Evolutionary conservation across 176 grass and related monocot species (phyloP).

Genomic region (Oryza meridionalis): DNA sequence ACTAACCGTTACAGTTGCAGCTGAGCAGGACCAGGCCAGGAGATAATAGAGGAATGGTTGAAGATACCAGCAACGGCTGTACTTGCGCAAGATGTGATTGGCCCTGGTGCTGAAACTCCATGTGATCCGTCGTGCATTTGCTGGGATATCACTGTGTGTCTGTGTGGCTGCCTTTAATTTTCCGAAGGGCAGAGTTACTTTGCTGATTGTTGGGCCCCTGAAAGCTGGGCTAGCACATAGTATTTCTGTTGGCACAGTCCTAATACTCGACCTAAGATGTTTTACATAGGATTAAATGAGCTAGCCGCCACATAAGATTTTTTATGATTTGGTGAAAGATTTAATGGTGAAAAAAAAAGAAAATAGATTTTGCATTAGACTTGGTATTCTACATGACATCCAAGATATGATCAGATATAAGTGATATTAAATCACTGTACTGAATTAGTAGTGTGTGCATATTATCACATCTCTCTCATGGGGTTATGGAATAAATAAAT

Average conservation of each 20-base stretch:
- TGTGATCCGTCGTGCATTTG: slow-evolving; percentile 38
- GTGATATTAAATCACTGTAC: too few relatives aligned
- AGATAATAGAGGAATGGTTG: not conserved
- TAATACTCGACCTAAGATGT: too few relatives aligned
- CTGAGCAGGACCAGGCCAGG: slow-evolving; percentile 4
- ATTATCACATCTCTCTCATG: not conserved
- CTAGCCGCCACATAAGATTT: too few relatives aligned
- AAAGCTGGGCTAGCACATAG: not conserved
- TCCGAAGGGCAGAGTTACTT: not conserved
- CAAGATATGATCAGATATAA: too few relatives aligned
- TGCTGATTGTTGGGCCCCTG: not conserved
- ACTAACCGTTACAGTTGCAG: not conserved
- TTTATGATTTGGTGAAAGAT: too few relatives aligned
- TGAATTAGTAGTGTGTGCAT: too few relatives aligned
- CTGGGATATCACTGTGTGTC: not conserved
- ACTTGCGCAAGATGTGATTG: slow-evolving; percentile 34
- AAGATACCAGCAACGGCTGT: slow-evolving; percentile 2
- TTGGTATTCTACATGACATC: too few relatives aligned
- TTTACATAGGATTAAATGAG: too few relatives aligned
- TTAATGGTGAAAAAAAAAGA: too few relatives aligned
- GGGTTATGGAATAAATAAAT: not conserved
- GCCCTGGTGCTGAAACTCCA: slow-evolving; percentile 29
- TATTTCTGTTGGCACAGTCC: not conserved
- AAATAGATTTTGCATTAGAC: too few relatives aligned
- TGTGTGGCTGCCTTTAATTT: not conserved